Evolutionary conservation across 257 asterid genomes (phyloP).

Genomic region (Fraxinus pennsylvanica): DNA sequence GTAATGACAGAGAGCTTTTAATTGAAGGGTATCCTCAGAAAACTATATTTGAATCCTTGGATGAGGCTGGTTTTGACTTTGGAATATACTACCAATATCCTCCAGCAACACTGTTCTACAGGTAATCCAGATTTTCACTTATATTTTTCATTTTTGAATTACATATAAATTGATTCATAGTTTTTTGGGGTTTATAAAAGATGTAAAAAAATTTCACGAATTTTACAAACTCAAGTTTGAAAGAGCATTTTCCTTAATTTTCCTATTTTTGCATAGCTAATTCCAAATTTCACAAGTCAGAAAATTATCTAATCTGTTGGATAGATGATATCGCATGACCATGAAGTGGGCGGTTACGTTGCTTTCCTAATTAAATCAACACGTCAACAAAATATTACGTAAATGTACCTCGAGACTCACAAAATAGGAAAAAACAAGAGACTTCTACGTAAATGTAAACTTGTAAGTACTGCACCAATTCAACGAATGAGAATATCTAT

Average conservation of each 20-base stretch:
- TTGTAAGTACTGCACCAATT: too few relatives aligned
- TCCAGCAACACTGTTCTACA: conserved; percentile 68
- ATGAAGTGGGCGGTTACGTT: background rate
- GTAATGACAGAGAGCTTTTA: conserved; percentile 54
- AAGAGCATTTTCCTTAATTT: background rate
- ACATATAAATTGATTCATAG: background rate
- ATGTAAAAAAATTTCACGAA: background rate
- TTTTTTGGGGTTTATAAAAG: background rate
- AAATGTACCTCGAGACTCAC: too few relatives aligned
- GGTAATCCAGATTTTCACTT: conserved; percentile 32
- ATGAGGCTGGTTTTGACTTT: conserved; percentile 49
- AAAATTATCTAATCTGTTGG: background rate
- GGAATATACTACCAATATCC: conserved; percentile 69
- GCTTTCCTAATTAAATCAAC: background rate
- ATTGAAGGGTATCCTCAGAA: conserved; percentile 66
- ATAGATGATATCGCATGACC: background rate
- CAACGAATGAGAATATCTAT: too few relatives aligned
- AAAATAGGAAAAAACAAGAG: too few relatives aligned
- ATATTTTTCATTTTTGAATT: background rate
- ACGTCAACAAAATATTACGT: too few relatives aligned
- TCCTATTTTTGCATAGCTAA: too few relatives aligned
- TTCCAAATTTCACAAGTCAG: background rate
- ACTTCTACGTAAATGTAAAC: too few relatives aligned
- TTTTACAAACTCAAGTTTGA: background rate
- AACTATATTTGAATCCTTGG: conserved; percentile 66